Percentiles rank a stretch among this genome's conserved stretches.
Evolutionary conservation across 2,329 filamentous ascomycete genomes (phyloP).

Genomic region (Pseudogymnoascus sp.): DNA sequence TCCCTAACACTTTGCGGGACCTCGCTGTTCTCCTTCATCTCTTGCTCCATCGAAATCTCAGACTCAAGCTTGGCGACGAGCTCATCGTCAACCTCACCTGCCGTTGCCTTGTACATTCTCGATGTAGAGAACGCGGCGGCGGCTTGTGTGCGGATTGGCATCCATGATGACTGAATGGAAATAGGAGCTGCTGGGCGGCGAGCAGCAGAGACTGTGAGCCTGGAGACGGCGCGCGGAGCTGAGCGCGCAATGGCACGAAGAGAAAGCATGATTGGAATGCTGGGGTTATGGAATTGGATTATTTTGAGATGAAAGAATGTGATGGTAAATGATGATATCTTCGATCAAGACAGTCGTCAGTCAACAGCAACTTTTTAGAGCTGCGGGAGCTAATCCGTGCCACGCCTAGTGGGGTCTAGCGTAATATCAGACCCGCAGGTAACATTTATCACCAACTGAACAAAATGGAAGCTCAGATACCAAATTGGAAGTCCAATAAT

Average conservation of each 20-base stretch:
- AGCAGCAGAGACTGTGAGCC: slow-evolving; percentile 46
- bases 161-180: slow-evolving; percentile 25
- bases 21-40: slow-evolving; percentile 63
- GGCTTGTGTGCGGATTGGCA: slow-evolving; percentile 23
- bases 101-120: slow-evolving; percentile 32
- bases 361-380: slow-evolving; percentile 9
- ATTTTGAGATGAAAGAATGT: slow-evolving; percentile 12
- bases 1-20: slow-evolving; percentile 74
- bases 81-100: slow-evolving; percentile 61
- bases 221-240: slow-evolving; percentile 56
- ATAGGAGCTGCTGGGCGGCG: slow-evolving; percentile 39
- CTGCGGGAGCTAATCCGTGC: slow-evolving; percentile 7
- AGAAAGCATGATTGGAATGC: slow-evolving; percentile 54
- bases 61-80: slow-evolving; percentile 78
- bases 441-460: not conserved
- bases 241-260: slow-evolving; percentile 59
- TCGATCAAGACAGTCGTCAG: not conserved
- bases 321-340: slow-evolving; percentile 7
- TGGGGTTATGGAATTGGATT: slow-evolving; percentile 10
- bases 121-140: slow-evolving; percentile 33
- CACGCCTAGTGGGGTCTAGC: slow-evolving; percentile 5
- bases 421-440: not conserved
- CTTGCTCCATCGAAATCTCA: slow-evolving; percentile 77
- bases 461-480: not conserved
- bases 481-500: not conserved